phyloP scores from a whole-genome alignment of 495 filamentous ascomycete species.

The Cenococcum geophilum region DNA sequence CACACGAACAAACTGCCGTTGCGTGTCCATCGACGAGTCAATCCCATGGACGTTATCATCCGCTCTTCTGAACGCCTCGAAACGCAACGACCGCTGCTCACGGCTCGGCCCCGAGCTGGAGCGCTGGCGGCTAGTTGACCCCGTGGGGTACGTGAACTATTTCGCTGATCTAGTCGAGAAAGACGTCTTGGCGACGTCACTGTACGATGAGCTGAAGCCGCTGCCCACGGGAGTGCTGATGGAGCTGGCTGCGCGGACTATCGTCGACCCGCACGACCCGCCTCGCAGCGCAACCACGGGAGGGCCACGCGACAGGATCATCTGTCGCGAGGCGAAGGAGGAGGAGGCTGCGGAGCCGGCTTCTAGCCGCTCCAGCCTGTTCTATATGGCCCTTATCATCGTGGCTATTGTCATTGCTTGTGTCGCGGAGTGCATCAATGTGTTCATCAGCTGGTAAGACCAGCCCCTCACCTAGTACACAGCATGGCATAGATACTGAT shows the following conservation, averaged over 20 bases:
- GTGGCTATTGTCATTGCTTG: background rate
- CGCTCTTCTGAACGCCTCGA: background rate
- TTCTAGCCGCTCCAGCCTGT: slow-evolving; percentile 1
- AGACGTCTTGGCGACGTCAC: background rate
- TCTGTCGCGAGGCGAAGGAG: background rate
- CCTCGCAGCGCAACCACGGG: slow-evolving; percentile 1
- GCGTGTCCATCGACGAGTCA: background rate
- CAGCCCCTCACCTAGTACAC: background rate
- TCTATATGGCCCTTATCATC: background rate
- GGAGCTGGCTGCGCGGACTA: background rate
- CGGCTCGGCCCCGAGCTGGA: background rate
- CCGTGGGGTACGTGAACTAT: background rate
- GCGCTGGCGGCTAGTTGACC: background rate
- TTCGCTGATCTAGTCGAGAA: slow-evolving; percentile 1
- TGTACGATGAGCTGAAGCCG: background rate
- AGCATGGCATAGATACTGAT: background rate
- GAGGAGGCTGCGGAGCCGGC: background rate
- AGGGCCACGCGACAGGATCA: background rate
- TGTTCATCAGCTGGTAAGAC: background rate
- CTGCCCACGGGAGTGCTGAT: slow-evolving; percentile 3
- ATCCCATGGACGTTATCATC: background rate
- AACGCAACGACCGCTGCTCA: background rate
- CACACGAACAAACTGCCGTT: background rate
- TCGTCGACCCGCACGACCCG: background rate
- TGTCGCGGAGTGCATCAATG: slow-evolving; percentile 1